Conservation (phyloP, 345 rosid genomes). For the Corchorus capsularis region DNA sequence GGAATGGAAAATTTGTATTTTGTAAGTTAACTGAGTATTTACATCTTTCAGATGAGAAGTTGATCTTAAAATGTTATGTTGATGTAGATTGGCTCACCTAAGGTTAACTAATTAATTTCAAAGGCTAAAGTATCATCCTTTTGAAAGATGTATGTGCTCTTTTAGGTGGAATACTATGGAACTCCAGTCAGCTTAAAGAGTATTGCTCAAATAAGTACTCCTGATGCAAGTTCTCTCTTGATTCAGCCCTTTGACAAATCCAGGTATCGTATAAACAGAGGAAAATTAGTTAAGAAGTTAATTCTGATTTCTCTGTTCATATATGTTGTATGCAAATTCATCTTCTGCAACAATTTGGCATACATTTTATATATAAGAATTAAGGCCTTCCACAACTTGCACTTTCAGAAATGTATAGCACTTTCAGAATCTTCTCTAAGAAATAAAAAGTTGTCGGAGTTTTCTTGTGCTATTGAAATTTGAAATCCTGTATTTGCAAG, state of each 20-base stretch:
- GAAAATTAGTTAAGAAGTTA: not conserved
- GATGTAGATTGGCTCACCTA: not conserved
- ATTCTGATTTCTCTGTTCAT: not conserved
- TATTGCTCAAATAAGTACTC: slow-evolving; percentile 89
- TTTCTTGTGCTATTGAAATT: not conserved
- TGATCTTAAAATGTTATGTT: not conserved
- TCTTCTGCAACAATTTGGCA: not conserved
- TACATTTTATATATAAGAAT: not conserved
- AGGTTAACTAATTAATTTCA: not conserved
- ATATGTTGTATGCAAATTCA: not conserved
- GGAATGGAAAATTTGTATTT: not conserved
- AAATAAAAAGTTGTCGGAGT: not conserved
- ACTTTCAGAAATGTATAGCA: not conserved
- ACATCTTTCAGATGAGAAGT: not conserved
- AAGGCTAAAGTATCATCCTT: slow-evolving; percentile 4
- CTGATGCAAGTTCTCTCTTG: slow-evolving; percentile 90
- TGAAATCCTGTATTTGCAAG: slow-evolving; percentile 2
- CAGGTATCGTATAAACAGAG: slow-evolving; percentile 47
- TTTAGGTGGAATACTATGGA: slow-evolving; percentile 92
- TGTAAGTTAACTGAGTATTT: not conserved
- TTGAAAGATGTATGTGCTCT: slow-evolving; percentile 17
- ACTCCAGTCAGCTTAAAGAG: slow-evolving; percentile 88
- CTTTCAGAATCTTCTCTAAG: not conserved
- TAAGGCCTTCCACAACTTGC: not conserved
- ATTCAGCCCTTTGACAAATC: slow-evolving; percentile 94